Percentiles rank a stretch among this genome's conserved stretches.
phyloP scores from a whole-genome alignment of 2,329 filamentous ascomycete species.

The Amesomyces nigricolor region DNA sequence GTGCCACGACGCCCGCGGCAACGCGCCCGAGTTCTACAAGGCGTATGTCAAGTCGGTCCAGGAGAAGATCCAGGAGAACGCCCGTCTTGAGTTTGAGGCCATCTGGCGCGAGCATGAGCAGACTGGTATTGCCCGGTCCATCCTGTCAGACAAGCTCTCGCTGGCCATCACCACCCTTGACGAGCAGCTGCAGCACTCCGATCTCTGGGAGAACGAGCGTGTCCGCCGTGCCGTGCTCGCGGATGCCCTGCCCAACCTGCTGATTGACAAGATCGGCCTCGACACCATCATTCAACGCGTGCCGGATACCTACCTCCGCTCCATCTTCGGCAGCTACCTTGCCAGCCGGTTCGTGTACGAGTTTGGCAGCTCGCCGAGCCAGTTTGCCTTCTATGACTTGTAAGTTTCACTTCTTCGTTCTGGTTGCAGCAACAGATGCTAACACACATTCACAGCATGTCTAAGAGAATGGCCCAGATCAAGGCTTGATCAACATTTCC shows the following conservation, averaged over 20 bases:
- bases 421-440: neutral
- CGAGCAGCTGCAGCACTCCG: slow-evolving; percentile 89
- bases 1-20: slow-evolving; percentile 71
- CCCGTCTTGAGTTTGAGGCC: slow-evolving; percentile 89
- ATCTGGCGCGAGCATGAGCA: slow-evolving; percentile 92
- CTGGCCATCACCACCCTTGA: slow-evolving; percentile 93
- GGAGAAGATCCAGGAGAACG: slow-evolving; percentile 84
- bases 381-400: slow-evolving; percentile 99
- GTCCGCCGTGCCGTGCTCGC: slow-evolving; percentile 72
- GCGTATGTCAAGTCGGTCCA: slow-evolving; percentile 90
- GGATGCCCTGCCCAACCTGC: slow-evolving; percentile 78
- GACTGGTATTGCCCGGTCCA: slow-evolving; percentile 72
- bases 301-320: slow-evolving; percentile 83
- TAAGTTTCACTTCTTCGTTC: slow-evolving; percentile 45
- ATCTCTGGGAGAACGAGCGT: slow-evolving; percentile 78
- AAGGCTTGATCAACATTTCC: neutral
- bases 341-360: slow-evolving; percentile 95
- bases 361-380: slow-evolving; percentile 84
- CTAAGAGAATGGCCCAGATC: slow-evolving; percentile 17
- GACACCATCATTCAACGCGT: slow-evolving; percentile 82
- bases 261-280: slow-evolving; percentile 85
- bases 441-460: slow-evolving; percentile 12
- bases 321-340: slow-evolving; percentile 94
- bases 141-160: slow-evolving; percentile 87
- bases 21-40: slow-evolving; percentile 84